A percentile compares a stretch with the other conserved stretches of the same genome.
Conservation (phyloP, 1,139 yeast species). For the Geotrichum bryndzae region DNA sequence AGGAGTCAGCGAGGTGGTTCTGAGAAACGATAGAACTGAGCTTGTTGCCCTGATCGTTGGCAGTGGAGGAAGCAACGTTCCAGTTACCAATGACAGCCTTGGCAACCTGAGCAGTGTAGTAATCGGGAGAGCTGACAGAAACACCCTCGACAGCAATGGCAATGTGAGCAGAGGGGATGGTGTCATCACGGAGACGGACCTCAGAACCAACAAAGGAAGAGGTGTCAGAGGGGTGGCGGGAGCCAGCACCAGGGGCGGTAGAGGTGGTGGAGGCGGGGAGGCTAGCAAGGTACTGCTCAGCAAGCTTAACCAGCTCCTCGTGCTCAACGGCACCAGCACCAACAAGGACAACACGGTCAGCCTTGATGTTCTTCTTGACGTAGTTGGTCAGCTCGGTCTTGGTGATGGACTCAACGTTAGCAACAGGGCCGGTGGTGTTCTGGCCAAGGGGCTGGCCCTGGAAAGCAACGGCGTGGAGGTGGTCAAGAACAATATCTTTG, state of each 20-base stretch:
- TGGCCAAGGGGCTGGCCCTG: conserved; percentile 90
- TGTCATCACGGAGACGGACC: conserved; percentile 70
- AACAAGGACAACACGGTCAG: conserved; percentile 94
- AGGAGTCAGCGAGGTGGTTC: conserved; percentile 79
- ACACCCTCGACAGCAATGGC: conserved; percentile 98
- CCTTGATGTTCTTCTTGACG: conserved; percentile 81
- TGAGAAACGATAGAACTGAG: conserved; percentile 71
- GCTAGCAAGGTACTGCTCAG: conserved; percentile 69
- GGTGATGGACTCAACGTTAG: conserved; percentile 73
- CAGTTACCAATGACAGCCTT: conserved; percentile 96
- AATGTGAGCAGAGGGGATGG: conserved; percentile 83
- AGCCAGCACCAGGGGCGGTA: conserved; percentile 62
- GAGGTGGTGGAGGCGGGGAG: conserved; percentile 61
- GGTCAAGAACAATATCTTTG: conserved; percentile 98
- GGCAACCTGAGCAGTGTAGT: conserved; percentile 89
- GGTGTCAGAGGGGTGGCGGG: conserved; percentile 53
- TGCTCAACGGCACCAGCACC: conserved; percentile 94
- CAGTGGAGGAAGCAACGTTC: conserved; percentile 89
- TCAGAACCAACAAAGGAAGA: conserved; percentile 87
- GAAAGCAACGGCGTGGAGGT: conserved; percentile 86
- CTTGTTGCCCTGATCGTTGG: conserved; percentile 83
- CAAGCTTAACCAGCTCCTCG: conserved; percentile 71
- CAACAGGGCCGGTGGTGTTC: conserved; percentile 90
- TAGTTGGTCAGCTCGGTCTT: conserved; percentile 71
- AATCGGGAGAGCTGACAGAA: conserved; percentile 93